A percentile compares a stretch with the other conserved stretches of the same genome.
Evolutionary conservation across 805 yeast species (phyloP).

Genomic region (Kodamaea nitidulidarum): DNA sequence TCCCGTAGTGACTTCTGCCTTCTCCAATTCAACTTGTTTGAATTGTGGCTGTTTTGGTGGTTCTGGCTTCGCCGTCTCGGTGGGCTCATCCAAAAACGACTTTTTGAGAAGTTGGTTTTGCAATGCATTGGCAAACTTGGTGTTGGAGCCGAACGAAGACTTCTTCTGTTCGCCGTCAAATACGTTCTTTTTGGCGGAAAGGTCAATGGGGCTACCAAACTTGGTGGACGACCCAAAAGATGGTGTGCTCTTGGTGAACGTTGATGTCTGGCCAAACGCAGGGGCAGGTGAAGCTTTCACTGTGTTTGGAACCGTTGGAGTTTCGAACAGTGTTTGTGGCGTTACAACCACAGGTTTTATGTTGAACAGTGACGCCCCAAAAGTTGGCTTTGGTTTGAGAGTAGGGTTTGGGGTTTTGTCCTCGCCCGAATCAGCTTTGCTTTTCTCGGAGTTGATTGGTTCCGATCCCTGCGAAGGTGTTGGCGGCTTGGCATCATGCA

Average conservation of each 20-base stretch:
- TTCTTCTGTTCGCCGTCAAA: conserved; percentile 41
- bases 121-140: conserved; percentile 53
- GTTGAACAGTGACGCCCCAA: conserved; percentile 14
- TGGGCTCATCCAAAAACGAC: conserved; percentile 51
- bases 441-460: not conserved
- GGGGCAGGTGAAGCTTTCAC: conserved; percentile 9
- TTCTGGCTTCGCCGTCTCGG: conserved; percentile 14
- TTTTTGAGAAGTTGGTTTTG: conserved; percentile 47
- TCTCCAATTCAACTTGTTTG: conserved; percentile 57
- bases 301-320: conserved; percentile 12
- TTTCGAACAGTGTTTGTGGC: conserved; percentile 13
- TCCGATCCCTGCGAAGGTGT: not conserved
- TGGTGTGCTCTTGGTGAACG: conserved; percentile 7
- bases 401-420: not conserved
- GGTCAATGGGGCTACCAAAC: conserved; percentile 1
- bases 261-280: conserved; percentile 3
- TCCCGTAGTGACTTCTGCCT: conserved; percentile 67
- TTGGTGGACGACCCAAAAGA: conserved; percentile 1
- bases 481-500: conserved; percentile 3
- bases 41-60: conserved; percentile 34
- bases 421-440: not conserved
- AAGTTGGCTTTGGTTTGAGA: conserved; percentile 12
- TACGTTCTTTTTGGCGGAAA: conserved; percentile 6
- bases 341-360: conserved; percentile 10
- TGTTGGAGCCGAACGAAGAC: conserved; percentile 41